Base-by-base conservation (phyloP, 768 basidiomycete genomes). In the Tremella yokohamensis region DNA sequence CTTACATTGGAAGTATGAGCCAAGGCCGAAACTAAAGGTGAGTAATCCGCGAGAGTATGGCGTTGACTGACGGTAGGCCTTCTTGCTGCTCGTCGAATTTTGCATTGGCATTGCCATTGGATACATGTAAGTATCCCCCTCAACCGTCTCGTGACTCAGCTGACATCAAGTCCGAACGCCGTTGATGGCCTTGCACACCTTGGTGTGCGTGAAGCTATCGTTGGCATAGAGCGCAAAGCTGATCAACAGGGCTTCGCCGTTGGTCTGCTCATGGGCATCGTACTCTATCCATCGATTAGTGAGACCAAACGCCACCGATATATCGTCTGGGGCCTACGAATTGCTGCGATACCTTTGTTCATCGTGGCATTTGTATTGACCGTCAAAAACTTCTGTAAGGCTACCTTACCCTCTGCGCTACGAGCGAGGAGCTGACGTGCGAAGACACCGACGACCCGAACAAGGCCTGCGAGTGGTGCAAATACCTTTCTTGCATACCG, bases 101-200 rank as follows among this genome's bases (percentile, higher is more conserved):
- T 62, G 88, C 22, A 81, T 97, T 42, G 92, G 91, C 51, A 78
- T 96, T 53, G 90, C 84, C 0, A 81, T 94, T 51, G 91, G 75
- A 1, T 76, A 76, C 55, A 76, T 76, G 74, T 76, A 40, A 52
- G 53, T 57, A 24, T 20, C 42, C 24, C 18, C 24, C 29, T 20
- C 4, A 45, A 4, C n/a, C n/a, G 54, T 24, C 26, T 11, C 29
- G 44, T 40, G 38, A 38, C 8, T 1, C 25, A 19, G 18, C 20
- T 44, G 52, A 50, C 22, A 50, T 49, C 18, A 64, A 62, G 66
- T 52, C 64, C 75, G 83, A 69, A 69, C 49, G 89, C 85, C 60
- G 85, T 96, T 13, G 94, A 97, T 70, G 97, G 97, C 72, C 91
- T 98, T 60, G 87, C 88, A 3, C 92, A 96, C 77, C 81, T 94